Evolutionary conservation across 139 green algal genomes (phyloP).

Genomic region (Haematococcus lacustris): DNA sequence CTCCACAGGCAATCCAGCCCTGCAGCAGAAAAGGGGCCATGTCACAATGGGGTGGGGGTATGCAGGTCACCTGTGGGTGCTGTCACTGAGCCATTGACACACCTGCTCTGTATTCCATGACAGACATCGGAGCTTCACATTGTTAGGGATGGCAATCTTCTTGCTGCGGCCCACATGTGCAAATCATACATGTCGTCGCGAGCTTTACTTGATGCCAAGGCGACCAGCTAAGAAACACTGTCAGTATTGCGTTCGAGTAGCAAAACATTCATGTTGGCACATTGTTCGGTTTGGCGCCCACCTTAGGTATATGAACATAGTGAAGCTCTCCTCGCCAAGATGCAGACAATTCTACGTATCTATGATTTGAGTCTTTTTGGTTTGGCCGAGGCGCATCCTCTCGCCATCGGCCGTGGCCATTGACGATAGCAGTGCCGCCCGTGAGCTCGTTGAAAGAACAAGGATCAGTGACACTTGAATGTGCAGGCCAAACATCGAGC

Average conservation of each 20-base stretch:
- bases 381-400: too few relatives aligned
- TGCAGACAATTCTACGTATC: too few relatives aligned
- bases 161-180: constrained; percentile 46
- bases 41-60: background rate
- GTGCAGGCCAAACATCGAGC: too few relatives aligned
- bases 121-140: constrained; percentile 53
- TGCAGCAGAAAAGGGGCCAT: background rate
- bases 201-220: background rate
- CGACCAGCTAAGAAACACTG: background rate
- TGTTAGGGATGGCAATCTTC: constrained; percentile 80
- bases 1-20: constrained; percentile 72
- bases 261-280: background rate
- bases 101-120: constrained; percentile 62
- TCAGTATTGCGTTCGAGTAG: background rate
- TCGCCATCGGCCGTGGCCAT: too few relatives aligned
- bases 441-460: too few relatives aligned
- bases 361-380: too few relatives aligned
- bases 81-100: background rate
- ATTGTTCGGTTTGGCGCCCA: background rate
- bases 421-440: too few relatives aligned
- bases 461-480: too few relatives aligned
- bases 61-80: background rate
- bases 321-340: too few relatives aligned
- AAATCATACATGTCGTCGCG: background rate
- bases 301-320: constrained; percentile 49